Conservation (phyloP, 1,284 basidiomycete genomes). For the Abortiporus biennis region DNA sequence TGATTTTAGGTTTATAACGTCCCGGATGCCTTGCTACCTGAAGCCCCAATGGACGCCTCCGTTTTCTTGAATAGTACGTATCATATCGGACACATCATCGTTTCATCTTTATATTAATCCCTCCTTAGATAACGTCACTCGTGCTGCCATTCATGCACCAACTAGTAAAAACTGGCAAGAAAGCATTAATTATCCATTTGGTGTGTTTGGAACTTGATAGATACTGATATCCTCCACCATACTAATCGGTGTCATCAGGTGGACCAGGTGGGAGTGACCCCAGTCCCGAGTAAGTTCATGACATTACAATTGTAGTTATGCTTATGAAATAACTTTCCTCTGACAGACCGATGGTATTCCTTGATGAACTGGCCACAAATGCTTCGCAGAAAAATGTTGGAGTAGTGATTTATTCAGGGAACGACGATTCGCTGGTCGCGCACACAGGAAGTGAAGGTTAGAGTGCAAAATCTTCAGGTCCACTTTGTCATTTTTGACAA, state of each 20-base stretch:
- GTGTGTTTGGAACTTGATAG: slow-evolving; percentile 6
- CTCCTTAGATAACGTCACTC: slow-evolving; percentile 3
- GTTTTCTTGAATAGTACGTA: slow-evolving; percentile 12
- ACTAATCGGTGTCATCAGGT: background rate
- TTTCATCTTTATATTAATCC: background rate
- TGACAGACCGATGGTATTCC: slow-evolving; percentile 54
- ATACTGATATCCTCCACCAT: slow-evolving; percentile 1
- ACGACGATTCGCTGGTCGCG: slow-evolving; percentile 59
- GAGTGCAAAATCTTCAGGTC: slow-evolving; percentile 10
- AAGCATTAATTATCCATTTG: slow-evolving; percentile 8
- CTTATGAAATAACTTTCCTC: background rate
- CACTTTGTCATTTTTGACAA: slow-evolving; percentile 1
- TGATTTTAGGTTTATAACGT: slow-evolving; percentile 10
- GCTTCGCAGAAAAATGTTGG: slow-evolving; percentile 42
- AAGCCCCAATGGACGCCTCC: slow-evolving; percentile 9
- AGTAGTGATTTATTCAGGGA: slow-evolving; percentile 59
- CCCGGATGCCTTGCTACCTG: slow-evolving; percentile 9
- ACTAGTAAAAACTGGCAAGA: slow-evolving; percentile 8
- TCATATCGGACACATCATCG: background rate
- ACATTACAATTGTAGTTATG: background rate
- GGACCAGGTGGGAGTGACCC: slow-evolving; percentile 7
- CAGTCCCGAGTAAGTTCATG: background rate
- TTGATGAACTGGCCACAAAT: slow-evolving; percentile 59
- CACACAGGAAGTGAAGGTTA: slow-evolving; percentile 62
- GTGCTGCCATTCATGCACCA: slow-evolving; percentile 10